Base-by-base conservation (phyloP, 2,329 filamentous ascomycete species). In the Colletotrichum eleusines region DNA sequence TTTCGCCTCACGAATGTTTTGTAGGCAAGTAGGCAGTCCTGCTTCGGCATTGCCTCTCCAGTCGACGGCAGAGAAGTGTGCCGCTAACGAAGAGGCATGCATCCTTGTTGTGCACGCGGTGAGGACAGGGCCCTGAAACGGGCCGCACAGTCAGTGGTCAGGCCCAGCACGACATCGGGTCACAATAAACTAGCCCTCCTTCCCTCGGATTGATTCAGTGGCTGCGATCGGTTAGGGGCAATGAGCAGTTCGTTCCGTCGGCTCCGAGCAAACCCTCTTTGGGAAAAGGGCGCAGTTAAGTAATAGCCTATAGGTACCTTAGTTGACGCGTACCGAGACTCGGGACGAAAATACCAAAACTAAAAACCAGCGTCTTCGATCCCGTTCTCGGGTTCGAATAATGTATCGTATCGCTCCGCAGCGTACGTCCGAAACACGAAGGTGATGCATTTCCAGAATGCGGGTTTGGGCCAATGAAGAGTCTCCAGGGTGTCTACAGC, bases 121-220 rank as follows among this genome's bases (percentile, higher is more conserved):
- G 31, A 50, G 26, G 46, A 61, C 23, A 35, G 64, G 58, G 58
- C 38, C 58, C 48, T 68, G 64, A 63, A 68, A 68, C 64, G 31
- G 64, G 58, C 63, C 58, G 58, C 63, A 57, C 35, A 26, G 35
- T 57, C 35, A 26, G 35, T 57, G 14, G 54, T 35, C 54, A 40
- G 35, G 33, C 35, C 2, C 64, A 68, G 68, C 64, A 68, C 64
- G 68, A 59, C 64, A 71, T 68, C 58, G 48, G 58, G 64, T 71
- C 58, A 59, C 18, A 71, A 63, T 71, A 63, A 63, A 68, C 51
- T 63, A 71, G 38, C 58, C 44, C 58, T 46, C 64, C 31, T 7
- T 33, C 31, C 31, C 31, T 71, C 68, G 54, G 57, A 59, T 68
- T 68, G 57, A 59, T 68, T 68, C 68, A 63, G 68, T 63, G 68